phyloP scores from a whole-genome alignment of 345 rosid species.

The Turritis glabra region DNA sequence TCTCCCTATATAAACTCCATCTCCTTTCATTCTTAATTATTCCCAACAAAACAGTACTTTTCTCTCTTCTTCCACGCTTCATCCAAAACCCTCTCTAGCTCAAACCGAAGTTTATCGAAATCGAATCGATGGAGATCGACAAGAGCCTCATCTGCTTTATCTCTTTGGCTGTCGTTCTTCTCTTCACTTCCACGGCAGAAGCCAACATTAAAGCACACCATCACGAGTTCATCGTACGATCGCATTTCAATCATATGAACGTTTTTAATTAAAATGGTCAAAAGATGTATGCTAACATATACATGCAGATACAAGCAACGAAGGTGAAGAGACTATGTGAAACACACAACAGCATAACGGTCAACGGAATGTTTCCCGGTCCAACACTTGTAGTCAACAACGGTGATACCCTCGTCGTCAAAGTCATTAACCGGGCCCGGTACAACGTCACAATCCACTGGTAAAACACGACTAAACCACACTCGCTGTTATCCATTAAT shows the following conservation, averaged over 20 bases:
- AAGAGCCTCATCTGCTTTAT: constrained; percentile 31
- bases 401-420: constrained; percentile 77
- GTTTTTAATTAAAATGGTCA: neutral
- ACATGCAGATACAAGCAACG: constrained; percentile 74
- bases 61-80: constrained; percentile 12
- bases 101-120: neutral
- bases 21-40: neutral
- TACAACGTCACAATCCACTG: constrained; percentile 91
- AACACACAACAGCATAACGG: constrained; percentile 74
- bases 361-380: constrained; percentile 93
- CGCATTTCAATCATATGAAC: neutral
- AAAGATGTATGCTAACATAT: neutral
- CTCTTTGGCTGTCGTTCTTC: constrained; percentile 40
- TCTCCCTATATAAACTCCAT: constrained; percentile 34
- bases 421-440: constrained; percentile 65
- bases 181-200: constrained; percentile 44
- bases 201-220: constrained; percentile 50
- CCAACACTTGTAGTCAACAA: constrained; percentile 75
- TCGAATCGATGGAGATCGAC: constrained; percentile 18
- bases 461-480: constrained; percentile 39
- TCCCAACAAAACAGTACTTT: constrained; percentile 21
- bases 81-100: constrained; percentile 16
- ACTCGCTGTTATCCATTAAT: neutral
- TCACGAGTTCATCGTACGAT: constrained; percentile 77
- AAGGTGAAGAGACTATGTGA: constrained; percentile 91